Evolutionary conservation across 257 asterid genomes (phyloP).

Genomic region (Paraleonurus japonicus): DNA sequence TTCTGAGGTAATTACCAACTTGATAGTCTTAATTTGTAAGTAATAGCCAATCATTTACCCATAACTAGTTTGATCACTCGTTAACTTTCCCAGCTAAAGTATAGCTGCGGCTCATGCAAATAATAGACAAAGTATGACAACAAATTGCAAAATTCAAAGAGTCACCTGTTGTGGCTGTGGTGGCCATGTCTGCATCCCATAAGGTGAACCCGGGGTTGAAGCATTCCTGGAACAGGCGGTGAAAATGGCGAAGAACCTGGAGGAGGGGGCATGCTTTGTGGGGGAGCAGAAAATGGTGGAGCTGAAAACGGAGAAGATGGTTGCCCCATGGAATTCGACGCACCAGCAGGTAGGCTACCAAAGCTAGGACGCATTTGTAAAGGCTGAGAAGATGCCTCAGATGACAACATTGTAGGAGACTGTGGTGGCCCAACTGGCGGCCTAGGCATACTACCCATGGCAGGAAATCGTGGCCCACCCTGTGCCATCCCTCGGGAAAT

Average conservation of each 20-base stretch:
- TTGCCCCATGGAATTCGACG: slow-evolving; percentile 51
- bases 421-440: slow-evolving; percentile 58
- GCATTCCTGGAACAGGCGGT: slow-evolving; percentile 47
- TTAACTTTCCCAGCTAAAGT: neutral
- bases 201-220: slow-evolving; percentile 59
- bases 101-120: neutral
- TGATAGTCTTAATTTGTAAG: neutral
- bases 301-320: slow-evolving; percentile 36
- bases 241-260: slow-evolving; percentile 61
- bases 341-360: slow-evolving; percentile 62
- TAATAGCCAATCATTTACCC: neutral
- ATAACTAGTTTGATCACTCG: neutral
- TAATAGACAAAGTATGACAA: neutral
- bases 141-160: slow-evolving; percentile 13
- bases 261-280: slow-evolving; percentile 50
- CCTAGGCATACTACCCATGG: slow-evolving; percentile 50
- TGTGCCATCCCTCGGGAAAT: slow-evolving; percentile 41
- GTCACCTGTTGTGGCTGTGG: slow-evolving; percentile 69
- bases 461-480: slow-evolving; percentile 57
- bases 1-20: neutral
- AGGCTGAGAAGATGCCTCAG: slow-evolving; percentile 49
- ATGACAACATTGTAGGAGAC: slow-evolving; percentile 37
- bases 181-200: slow-evolving; percentile 69
- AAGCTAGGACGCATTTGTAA: slow-evolving; percentile 56
- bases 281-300: slow-evolving; percentile 50